phyloP scores from a whole-genome alignment of 2,329 filamentous ascomycete genomes.

The Fusarium anguioides region DNA sequence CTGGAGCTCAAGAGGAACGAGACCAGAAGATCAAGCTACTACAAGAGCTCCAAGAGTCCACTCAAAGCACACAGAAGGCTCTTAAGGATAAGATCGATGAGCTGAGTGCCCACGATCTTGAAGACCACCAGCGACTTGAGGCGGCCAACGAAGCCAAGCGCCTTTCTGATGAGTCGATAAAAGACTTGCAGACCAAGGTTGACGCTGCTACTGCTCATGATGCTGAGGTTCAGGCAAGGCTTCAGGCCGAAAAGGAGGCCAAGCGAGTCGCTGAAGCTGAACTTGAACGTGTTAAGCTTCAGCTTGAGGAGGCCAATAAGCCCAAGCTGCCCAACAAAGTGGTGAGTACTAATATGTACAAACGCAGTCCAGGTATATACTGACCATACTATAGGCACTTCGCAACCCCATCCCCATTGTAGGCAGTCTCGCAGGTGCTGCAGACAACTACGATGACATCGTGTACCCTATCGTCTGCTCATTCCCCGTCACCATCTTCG shows the following conservation, averaged over 20 bases:
- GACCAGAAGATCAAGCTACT: neutral
- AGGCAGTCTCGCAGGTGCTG: neutral
- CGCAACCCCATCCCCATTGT: constrained; percentile 1
- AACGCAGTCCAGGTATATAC: neutral
- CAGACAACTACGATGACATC: neutral
- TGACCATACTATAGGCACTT: neutral
- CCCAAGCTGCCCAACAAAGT: constrained; percentile 2
- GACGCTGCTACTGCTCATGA: neutral
- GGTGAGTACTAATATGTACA: neutral
- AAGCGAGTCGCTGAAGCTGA: constrained; percentile 1
- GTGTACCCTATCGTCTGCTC: neutral
- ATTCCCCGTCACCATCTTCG: neutral
- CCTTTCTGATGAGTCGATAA: neutral
- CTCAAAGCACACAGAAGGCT: neutral
- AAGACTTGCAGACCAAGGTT: neutral
- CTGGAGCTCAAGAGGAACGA: neutral
- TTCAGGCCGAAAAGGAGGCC: neutral
- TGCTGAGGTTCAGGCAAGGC: neutral
- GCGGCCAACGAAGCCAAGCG: constrained; percentile 4
- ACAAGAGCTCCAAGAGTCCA: neutral
- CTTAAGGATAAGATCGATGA: constrained; percentile 7
- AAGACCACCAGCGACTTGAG: neutral
- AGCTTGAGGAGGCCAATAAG: constrained; percentile 4
- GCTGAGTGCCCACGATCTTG: neutral
- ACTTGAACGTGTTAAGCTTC: neutral